phyloP scores from a whole-genome alignment of 2,329 filamentous ascomycete genomes.

The Trichoderma sp. region DNA sequence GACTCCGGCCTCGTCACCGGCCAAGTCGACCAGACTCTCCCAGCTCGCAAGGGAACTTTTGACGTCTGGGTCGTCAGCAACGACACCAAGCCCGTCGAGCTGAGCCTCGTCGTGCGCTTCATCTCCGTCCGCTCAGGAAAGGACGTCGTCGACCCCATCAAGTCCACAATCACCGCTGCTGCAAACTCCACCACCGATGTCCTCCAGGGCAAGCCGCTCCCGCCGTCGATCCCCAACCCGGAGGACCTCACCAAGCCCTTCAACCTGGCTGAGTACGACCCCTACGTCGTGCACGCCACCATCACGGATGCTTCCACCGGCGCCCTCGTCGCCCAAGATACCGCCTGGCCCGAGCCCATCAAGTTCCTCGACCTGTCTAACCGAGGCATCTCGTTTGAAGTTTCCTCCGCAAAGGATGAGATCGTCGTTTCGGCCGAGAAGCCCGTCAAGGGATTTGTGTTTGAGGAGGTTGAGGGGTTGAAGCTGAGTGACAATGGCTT shows the following conservation, averaged over 20 bases:
- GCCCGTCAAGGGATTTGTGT: conserved; percentile 59
- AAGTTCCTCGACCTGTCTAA: conserved; percentile 58
- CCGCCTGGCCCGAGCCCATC: conserved; percentile 63
- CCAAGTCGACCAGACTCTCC: conserved; percentile 41
- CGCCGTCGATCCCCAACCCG: conserved; percentile 12
- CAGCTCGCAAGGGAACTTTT: conserved; percentile 38
- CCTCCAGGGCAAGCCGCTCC: conserved; percentile 23
- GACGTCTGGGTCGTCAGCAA: conserved; percentile 48
- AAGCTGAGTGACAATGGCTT: conserved; percentile 59
- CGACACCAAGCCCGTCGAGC: conserved; percentile 28
- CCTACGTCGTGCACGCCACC: conserved; percentile 50
- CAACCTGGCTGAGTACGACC: conserved; percentile 41
- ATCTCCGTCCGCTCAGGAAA: conserved; percentile 44
- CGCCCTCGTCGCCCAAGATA: conserved; percentile 47
- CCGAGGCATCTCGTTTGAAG: conserved; percentile 39
- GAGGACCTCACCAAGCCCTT: conserved; percentile 26
- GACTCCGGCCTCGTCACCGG: conserved; percentile 21
- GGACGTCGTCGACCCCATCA: conserved; percentile 35
- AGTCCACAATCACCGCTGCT: conserved; percentile 29
- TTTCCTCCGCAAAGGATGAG: conserved; percentile 25
- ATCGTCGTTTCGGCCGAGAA: conserved; percentile 40
- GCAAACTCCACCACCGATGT: conserved; percentile 45
- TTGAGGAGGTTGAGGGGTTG: conserved; percentile 50
- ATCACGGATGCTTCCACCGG: conserved; percentile 38
- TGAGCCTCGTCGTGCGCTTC: conserved; percentile 39